These are phyloP conservation scores for Pulveroboletus sp. DNA, from an alignment of 768 basidiomycete genomes.

Conservation along the genomic window DNA sequence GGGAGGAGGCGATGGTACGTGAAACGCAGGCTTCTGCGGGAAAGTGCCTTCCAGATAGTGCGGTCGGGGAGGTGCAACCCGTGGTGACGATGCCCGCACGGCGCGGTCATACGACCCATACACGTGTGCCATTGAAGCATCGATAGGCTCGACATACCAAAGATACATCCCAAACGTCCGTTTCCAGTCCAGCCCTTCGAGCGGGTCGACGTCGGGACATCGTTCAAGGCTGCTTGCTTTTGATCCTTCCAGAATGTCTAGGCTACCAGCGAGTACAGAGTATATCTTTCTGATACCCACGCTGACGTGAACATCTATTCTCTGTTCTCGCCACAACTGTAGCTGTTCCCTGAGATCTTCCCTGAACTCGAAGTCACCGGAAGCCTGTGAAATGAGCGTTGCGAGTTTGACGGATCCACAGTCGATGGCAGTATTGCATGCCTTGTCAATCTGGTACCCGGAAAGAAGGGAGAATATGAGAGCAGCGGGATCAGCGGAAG, in stretches of 20 bases:
- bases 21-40: conserved; percentile 33
- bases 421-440: conserved; percentile 68
- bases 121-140: conserved; percentile 65
- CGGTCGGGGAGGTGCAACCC: conserved; percentile 52
- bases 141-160: conserved; percentile 79
- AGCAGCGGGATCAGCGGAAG: conserved; percentile 41
- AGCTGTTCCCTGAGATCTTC: conserved; percentile 73
- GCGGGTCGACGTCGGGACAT: conserved; percentile 55
- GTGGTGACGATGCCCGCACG: conserved; percentile 33
- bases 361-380: conserved; percentile 70
- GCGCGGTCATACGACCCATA: conserved; percentile 56
- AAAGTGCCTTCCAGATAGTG: conserved; percentile 45
- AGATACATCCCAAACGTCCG: conserved; percentile 84
- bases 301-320: conserved; percentile 63
- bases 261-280: conserved; percentile 75
- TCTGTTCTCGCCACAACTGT: conserved; percentile 76
- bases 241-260: conserved; percentile 52
- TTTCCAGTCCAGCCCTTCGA: conserved; percentile 87
- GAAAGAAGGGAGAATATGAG: conserved; percentile 74
- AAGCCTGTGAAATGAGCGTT: conserved; percentile 82
- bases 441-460: conserved; percentile 83
- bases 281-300: conserved; percentile 73
- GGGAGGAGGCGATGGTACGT: conserved; percentile 38
- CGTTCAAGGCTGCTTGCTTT: conserved; percentile 48
- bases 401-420: conserved; percentile 80